Percentiles rank a stretch among this genome's conserved stretches.
These are phyloP conservation scores for Fusarium sp. DNA, from an alignment of 2,329 filamentous ascomycete species.

Conservation along the genomic window DNA sequence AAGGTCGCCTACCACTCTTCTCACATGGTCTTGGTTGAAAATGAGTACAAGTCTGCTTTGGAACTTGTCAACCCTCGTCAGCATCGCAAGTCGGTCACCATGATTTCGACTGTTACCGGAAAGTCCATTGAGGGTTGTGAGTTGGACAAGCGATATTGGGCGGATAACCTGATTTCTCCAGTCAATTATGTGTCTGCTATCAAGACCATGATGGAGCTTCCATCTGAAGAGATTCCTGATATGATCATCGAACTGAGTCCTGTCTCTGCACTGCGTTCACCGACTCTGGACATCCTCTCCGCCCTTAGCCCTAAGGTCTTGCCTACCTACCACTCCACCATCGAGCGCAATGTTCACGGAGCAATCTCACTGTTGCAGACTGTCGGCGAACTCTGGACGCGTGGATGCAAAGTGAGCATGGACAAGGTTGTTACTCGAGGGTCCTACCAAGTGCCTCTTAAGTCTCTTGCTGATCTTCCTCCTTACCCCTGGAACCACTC, in stretches of 20 bases:
- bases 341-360: conserved; percentile 49
- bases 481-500: conserved; percentile 70
- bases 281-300: conserved; percentile 56
- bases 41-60: conserved; percentile 55
- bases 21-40: conserved; percentile 59
- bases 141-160: conserved; percentile 61
- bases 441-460: conserved; percentile 32
- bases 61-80: conserved; percentile 38
- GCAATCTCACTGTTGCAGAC: conserved; percentile 50
- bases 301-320: conserved; percentile 14
- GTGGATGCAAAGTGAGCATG: conserved; percentile 54
- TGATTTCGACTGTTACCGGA: conserved; percentile 62
- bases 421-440: conserved; percentile 48
- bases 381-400: conserved; percentile 57
- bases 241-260: conserved; percentile 62
- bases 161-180: conserved; percentile 61
- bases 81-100: conserved; percentile 41
- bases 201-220: conserved; percentile 52
- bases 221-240: conserved; percentile 51
- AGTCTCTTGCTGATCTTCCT: conserved; percentile 63
- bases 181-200: conserved; percentile 63
- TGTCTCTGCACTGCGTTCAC: conserved; percentile 55
- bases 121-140: conserved; percentile 41
- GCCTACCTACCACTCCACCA: conserved; percentile 48
- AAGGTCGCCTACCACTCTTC: conserved; percentile 62